Evolutionary conservation across 805 yeast genomes (phyloP), one percentile per base, ranked within the genome.

Genomic region (Ogataea paraovalis): DNA sequence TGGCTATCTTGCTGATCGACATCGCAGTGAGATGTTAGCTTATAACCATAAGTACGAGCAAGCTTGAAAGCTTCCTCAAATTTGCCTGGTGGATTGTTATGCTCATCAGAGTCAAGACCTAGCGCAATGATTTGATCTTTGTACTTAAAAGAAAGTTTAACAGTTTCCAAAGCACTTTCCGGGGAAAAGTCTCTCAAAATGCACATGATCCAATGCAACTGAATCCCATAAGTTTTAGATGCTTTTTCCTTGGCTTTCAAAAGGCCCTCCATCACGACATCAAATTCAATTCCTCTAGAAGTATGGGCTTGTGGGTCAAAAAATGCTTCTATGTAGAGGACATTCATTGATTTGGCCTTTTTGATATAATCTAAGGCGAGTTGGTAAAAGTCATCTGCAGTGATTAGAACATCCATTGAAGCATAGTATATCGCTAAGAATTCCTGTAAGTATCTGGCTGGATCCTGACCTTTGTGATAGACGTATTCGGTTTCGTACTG

Each of bases 271-370:
- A 72, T 68, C 6, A 73, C 74, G 10, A 57, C 54, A 18, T 70
- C 71, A 25, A 72, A 58, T 19, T 59, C 47, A 19, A 73, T 60
- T 7, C 73, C 75, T 44, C 77, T 57, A 42, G 71, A 73, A 19
- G 72, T 66, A 53, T 73, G 78, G 18, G 73, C 77, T 53, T 73
- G 78, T 13, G 78, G 78, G 46, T 73, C 78, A 45, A 73, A 73
- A 51, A 73, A 73, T 5, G 68, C 76, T 58, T 73, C 78, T 4
- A 73, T 68, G 58, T 73, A 75, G 46, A 59, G 56, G 44, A 76
- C 69, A 3, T 72, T 72, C 57, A 71, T 74, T 12, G 47, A n/a
- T 45, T 62, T 51, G 16, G 76, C 76, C 47, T 61, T 65, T 23
- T 52, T 53, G 58, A 71, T 66, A 56, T 73, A 73, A 40, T 64